Conservation (phyloP, 225 moss, liverwort and hornwort species). For the Asterella californica region DNA sequence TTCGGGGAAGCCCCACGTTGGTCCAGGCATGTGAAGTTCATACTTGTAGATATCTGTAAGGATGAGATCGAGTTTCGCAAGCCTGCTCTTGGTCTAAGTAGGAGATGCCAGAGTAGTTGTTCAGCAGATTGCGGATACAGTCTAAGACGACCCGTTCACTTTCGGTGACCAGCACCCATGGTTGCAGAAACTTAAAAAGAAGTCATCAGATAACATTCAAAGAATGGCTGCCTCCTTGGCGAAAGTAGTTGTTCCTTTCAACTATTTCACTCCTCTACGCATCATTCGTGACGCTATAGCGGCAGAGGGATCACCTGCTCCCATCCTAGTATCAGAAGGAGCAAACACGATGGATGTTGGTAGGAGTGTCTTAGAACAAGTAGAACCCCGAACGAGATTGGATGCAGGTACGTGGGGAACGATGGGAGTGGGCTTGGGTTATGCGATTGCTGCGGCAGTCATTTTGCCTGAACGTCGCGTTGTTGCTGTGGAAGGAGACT, state of each 20-base stretch:
- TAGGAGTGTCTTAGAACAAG: slow-evolving; percentile 77
- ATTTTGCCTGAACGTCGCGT: slow-evolving; percentile 74
- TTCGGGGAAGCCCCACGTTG: slow-evolving; percentile 87
- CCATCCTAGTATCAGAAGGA: slow-evolving; percentile 94
- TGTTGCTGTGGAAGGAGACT: slow-evolving; percentile 97
- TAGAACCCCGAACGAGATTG: slow-evolving; percentile 82
- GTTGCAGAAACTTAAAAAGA: slow-evolving; percentile 65
- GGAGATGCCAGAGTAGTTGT: slow-evolving; percentile 82
- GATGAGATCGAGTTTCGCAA: slow-evolving; percentile 76
- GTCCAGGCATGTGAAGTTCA: slow-evolving; percentile 75
- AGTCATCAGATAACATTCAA: slow-evolving; percentile 64
- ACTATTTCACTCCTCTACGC: slow-evolving; percentile 78
- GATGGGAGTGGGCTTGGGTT: slow-evolving; percentile 97
- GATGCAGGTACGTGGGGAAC: slow-evolving; percentile 99
- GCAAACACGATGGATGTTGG: slow-evolving; percentile 99
- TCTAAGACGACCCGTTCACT: slow-evolving; percentile 86
- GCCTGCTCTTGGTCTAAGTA: slow-evolving; percentile 60
- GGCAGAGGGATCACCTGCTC: slow-evolving; percentile 78
- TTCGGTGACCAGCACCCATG: slow-evolving; percentile 75
- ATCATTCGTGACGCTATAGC: slow-evolving; percentile 91
- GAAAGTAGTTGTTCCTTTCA: slow-evolving; percentile 89
- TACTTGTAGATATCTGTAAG: slow-evolving; percentile 64
- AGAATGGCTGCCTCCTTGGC: slow-evolving; percentile 63
- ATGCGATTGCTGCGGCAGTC: slow-evolving; percentile 86
- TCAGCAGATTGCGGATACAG: slow-evolving; percentile 60